Evolutionary conservation across 768 basidiomycete genomes (phyloP).

Genomic region (Mrakia blollopis): DNA sequence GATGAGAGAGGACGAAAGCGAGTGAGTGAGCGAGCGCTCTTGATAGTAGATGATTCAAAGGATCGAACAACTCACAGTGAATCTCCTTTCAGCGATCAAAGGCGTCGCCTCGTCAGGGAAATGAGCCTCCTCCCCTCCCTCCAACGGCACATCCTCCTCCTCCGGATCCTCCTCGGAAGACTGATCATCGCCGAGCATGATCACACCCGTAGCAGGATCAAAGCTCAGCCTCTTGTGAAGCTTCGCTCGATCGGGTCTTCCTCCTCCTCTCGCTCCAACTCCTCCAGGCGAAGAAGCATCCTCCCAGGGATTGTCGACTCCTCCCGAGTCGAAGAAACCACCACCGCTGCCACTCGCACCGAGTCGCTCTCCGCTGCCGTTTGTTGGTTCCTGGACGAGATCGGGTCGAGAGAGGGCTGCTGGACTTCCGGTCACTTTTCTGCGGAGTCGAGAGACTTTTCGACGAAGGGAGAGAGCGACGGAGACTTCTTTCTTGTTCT

Average conservation of each 20-base stretch:
- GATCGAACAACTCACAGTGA: constrained; percentile 1
- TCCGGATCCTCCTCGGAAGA: constrained; percentile 55
- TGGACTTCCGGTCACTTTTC: neutral
- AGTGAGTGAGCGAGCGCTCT: neutral
- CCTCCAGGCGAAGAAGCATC: neutral
- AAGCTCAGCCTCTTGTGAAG: constrained; percentile 18
- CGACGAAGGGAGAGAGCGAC: constrained; percentile 24
- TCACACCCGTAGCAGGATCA: constrained; percentile 55
- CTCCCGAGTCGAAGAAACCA: neutral
- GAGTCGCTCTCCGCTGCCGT: constrained; percentile 11
- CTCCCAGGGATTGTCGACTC: constrained; percentile 12
- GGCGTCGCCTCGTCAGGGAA: constrained; percentile 21
- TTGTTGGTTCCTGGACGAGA: neutral
- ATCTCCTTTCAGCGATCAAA: neutral
- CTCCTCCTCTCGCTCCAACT: neutral
- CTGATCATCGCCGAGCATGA: constrained; percentile 69
- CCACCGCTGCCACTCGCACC: neutral
- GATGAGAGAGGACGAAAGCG: neutral
- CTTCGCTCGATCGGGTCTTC: neutral
- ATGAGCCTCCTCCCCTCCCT: constrained; percentile 38
- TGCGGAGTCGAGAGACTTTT: neutral
- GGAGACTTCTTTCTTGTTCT: constrained; percentile 3
- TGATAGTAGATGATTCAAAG: neutral
- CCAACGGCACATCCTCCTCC: constrained; percentile 47
- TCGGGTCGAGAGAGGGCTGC: neutral